phyloP scores from a whole-genome alignment of 2,329 filamentous ascomycete genomes.

The Metarhizium rileyi region DNA sequence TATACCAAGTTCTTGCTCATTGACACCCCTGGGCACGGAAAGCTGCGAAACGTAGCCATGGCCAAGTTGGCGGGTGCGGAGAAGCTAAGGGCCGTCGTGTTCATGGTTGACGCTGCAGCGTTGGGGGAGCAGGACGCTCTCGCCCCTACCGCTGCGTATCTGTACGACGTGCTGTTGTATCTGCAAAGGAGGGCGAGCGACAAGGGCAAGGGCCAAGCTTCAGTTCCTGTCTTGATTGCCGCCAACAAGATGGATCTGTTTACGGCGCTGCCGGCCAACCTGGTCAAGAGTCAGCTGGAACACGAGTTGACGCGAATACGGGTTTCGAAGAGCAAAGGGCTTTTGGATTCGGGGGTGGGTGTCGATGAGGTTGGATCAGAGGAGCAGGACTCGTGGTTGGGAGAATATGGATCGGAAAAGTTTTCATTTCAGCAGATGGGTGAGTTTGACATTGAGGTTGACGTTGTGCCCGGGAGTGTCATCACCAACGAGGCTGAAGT shows the following conservation, averaged over 20 bases:
- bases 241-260: slow-evolving; percentile 97
- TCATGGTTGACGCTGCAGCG: slow-evolving; percentile 76
- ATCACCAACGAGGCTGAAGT: slow-evolving; percentile 57
- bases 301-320: slow-evolving; percentile 72
- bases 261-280: slow-evolving; percentile 70
- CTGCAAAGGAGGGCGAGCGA: slow-evolving; percentile 63
- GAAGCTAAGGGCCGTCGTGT: slow-evolving; percentile 66
- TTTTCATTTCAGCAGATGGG: slow-evolving; percentile 78
- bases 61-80: slow-evolving; percentile 32
- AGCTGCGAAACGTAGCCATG: slow-evolving; percentile 67
- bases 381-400: slow-evolving; percentile 78
- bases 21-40: slow-evolving; percentile 93
- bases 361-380: slow-evolving; percentile 49
- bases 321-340: slow-evolving; percentile 64
- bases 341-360: slow-evolving; percentile 73
- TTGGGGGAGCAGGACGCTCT: slow-evolving; percentile 51
- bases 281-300: slow-evolving; percentile 70
- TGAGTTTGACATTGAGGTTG: slow-evolving; percentile 71
- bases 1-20: slow-evolving; percentile 66
- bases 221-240: slow-evolving; percentile 69
- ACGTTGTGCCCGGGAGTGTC: slow-evolving; percentile 68
- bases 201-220: slow-evolving; percentile 21
- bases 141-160: slow-evolving; percentile 67
- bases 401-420: slow-evolving; percentile 64
- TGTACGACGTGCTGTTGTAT: slow-evolving; percentile 78